Evolutionary conservation across 306 rosid genomes (phyloP), one percentile per base, ranked within the genome.

Genomic region (Castanea sativa): DNA sequence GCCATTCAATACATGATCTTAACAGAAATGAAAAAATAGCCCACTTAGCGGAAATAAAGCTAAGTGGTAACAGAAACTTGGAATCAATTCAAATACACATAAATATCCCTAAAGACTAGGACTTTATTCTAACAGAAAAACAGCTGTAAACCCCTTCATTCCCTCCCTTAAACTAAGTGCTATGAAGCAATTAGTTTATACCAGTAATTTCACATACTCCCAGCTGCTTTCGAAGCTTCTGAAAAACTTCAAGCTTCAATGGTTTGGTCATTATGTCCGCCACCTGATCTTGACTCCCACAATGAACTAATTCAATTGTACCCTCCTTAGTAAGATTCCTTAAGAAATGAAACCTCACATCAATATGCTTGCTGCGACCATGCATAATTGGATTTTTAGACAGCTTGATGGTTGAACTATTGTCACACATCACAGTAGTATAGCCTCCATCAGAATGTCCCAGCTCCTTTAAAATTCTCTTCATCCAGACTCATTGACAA

Each of bases 261-360:
- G 69, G 58, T 45, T 78, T 78, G 53, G 57, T 69, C 23, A 78
- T 32, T 55, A 78, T 77, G 20, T 68, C 38, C 2, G 56, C 69
- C n/a, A 78, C 69, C 27, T 69, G n/a, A 38, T 78, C 75, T 5
- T 78, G 45, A 55, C 76, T 78, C 73, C 21, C 35, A 55, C 81
- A 69, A 53, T 78, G 27, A 33, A 55, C 32, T 23, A 77, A 72
- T 27, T 77, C 71, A 69, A 55, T 77, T 52, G 55, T 64, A 21
- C 51, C 81, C 9, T 78, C 25, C 8, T 25, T 71, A 43, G 21
- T 71, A 32, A 71, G 63, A 25, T 76, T n/a, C 14, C 73, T 45
- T 49, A 76, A 19, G 55, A 63, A 76, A 19, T 64, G 79, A 63
- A 30, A 30, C 33, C 33, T 30, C 33, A 30, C 33, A 30, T 30